Evolutionary conservation across 1,284 basidiomycete species (phyloP).

Genomic region (Afroboletus lepidellus): DNA sequence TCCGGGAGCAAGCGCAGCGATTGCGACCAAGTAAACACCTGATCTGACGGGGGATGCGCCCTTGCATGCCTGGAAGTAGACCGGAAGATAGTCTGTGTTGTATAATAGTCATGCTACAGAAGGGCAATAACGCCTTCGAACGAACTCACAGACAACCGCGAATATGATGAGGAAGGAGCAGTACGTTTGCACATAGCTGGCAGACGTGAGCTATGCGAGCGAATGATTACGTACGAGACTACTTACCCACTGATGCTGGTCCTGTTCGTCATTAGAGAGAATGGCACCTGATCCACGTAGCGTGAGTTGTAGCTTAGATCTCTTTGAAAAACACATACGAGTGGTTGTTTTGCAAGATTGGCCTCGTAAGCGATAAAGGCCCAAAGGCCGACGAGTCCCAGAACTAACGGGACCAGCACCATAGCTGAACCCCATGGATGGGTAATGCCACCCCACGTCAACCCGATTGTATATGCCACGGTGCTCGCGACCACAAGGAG

Average conservation of each 20-base stretch:
- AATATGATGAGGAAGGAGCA: not conserved
- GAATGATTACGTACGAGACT: not conserved
- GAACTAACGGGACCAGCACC: conserved; percentile 13
- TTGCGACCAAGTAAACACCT: conserved; percentile 6
- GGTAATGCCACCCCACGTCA: conserved; percentile 19
- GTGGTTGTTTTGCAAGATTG: conserved; percentile 11
- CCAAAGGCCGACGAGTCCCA: conserved; percentile 14
- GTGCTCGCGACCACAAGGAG: conserved; percentile 20
- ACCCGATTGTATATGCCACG: conserved; percentile 4
- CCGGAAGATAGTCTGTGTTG: conserved; percentile 14
- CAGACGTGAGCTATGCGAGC: not conserved
- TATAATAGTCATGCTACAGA: not conserved
- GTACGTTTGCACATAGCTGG: conserved; percentile 16
- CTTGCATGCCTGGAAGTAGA: conserved; percentile 12
- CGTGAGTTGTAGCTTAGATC: not conserved
- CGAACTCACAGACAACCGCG: conserved; percentile 1
- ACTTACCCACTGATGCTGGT: conserved; percentile 19
- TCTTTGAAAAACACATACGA: conserved; percentile 2
- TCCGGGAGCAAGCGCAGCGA: not conserved
- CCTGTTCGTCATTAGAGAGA: conserved; percentile 9
- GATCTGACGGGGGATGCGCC: conserved; percentile 6
- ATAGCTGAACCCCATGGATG: conserved; percentile 14
- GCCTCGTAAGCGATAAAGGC: conserved; percentile 16
- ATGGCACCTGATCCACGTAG: conserved; percentile 6
- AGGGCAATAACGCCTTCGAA: not conserved